Conservation (phyloP, 2,329 filamentous ascomycete genomes). For the Keithomyces neogunnii region DNA sequence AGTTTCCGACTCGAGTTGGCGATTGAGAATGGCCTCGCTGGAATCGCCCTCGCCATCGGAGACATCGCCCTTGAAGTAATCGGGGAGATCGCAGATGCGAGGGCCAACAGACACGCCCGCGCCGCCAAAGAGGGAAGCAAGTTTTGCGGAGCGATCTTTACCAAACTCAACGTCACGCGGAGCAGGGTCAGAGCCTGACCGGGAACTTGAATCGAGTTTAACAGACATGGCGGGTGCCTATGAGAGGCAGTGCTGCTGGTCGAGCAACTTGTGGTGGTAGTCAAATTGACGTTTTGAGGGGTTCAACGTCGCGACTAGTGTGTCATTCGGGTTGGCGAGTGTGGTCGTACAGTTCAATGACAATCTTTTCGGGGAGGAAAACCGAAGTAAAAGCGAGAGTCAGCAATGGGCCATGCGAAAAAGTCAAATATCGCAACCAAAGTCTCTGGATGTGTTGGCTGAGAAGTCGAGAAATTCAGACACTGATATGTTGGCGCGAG, state of each 20-base stretch:
- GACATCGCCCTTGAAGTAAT: slow-evolving; percentile 22
- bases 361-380: too few relatives aligned
- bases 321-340: not conserved
- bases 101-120: slow-evolving; percentile 35
- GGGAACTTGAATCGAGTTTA: slow-evolving; percentile 10
- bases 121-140: slow-evolving; percentile 30
- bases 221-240: slow-evolving; percentile 16
- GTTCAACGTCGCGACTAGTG: not conserved
- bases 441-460: too few relatives aligned
- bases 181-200: slow-evolving; percentile 2
- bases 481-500: too few relatives aligned
- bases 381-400: too few relatives aligned
- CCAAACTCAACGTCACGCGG: slow-evolving; percentile 16
- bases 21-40: slow-evolving; percentile 40
- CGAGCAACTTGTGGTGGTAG: not conserved
- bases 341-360: not conserved
- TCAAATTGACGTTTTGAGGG: not conserved
- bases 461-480: too few relatives aligned
- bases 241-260: not conserved
- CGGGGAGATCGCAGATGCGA: slow-evolving; percentile 40
- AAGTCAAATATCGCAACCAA: not conserved
- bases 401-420: too few relatives aligned
- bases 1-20: slow-evolving; percentile 69
- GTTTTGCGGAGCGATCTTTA: slow-evolving; percentile 16
- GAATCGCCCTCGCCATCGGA: slow-evolving; percentile 35